These are phyloP conservation scores for Salix suchowensis DNA, from an alignment of 345 rosid species.

Conservation along the genomic window DNA sequence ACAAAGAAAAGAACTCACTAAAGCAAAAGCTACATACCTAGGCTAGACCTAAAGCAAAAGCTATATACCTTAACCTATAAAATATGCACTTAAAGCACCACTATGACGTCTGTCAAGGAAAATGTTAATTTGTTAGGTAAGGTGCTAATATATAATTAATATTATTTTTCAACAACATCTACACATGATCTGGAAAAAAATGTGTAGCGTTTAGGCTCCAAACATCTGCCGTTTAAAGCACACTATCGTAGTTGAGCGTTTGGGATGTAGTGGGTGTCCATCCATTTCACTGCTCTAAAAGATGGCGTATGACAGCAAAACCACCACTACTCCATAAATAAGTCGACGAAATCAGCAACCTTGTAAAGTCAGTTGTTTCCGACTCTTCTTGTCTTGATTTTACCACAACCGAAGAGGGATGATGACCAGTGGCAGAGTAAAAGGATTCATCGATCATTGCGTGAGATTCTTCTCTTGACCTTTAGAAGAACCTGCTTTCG, in stretches of 20 bases:
- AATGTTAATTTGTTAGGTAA: no score
- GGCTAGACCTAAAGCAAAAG: background rate
- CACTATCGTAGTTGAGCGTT: background rate
- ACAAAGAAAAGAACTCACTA: background rate
- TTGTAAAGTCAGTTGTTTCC: background rate
- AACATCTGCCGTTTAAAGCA: background rate
- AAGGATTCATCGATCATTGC: background rate
- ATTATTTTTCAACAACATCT: background rate
- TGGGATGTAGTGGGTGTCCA: background rate
- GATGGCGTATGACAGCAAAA: background rate
- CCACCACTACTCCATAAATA: background rate
- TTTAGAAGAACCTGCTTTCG: background rate
- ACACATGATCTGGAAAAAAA: background rate
- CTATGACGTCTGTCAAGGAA: background rate
- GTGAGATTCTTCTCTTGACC: background rate
- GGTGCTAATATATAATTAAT: no score
- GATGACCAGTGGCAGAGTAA: background rate
- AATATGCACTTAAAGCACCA: background rate
- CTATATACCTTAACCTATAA: no score
- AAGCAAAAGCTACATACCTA: background rate
- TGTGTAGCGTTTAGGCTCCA: background rate
- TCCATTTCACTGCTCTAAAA: background rate
- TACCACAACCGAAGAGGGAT: background rate
- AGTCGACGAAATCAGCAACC: background rate
- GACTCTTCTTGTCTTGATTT: background rate